phyloP scores from a whole-genome alignment of 768 basidiomycete genomes.

The Psilocybe tampanensis region DNA sequence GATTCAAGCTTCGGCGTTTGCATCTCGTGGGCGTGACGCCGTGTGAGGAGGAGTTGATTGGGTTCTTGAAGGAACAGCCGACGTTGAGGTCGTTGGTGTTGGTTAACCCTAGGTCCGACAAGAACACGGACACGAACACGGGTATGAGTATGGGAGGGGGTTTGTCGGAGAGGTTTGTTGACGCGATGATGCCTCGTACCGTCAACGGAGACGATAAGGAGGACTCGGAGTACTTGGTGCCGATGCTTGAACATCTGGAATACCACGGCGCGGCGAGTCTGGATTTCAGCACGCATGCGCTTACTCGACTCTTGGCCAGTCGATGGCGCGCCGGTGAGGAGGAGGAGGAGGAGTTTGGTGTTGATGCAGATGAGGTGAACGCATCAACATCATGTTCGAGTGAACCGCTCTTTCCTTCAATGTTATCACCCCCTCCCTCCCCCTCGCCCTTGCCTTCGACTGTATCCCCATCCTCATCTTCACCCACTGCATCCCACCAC shows the following conservation, averaged over 20 bases:
- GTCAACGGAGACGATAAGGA: neutral
- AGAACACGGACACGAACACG: slow-evolving; percentile 9
- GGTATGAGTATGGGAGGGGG: slow-evolving; percentile 19
- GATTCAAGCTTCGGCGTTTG: slow-evolving; percentile 13
- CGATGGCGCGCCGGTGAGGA: slow-evolving; percentile 16
- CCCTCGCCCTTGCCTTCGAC: too few species aligned
- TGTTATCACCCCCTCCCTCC: too few species aligned
- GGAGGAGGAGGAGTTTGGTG: too few species aligned
- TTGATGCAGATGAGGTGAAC: too few species aligned
- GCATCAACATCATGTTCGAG: too few species aligned
- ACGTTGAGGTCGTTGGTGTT: slow-evolving; percentile 16
- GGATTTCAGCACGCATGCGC: slow-evolving; percentile 15
- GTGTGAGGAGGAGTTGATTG: slow-evolving; percentile 15
- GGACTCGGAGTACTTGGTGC: neutral
- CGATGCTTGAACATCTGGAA: slow-evolving; percentile 14
- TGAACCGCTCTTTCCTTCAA: too few species aligned
- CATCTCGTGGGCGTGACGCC: slow-evolving; percentile 26
- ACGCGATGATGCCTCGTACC: slow-evolving; percentile 13
- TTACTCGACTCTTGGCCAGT: slow-evolving; percentile 14
- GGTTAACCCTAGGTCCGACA: slow-evolving; percentile 19
- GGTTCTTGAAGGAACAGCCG: slow-evolving; percentile 14
- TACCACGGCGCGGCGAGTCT: slow-evolving; percentile 18
- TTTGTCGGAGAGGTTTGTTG: slow-evolving; percentile 15
- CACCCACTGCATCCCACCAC: too few species aligned
- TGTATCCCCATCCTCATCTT: too few species aligned